Percentiles rank a stretch among this genome's conserved stretches.
Conservation (phyloP, 139 green algal genomes). For the Chlorella sp. region DNA sequence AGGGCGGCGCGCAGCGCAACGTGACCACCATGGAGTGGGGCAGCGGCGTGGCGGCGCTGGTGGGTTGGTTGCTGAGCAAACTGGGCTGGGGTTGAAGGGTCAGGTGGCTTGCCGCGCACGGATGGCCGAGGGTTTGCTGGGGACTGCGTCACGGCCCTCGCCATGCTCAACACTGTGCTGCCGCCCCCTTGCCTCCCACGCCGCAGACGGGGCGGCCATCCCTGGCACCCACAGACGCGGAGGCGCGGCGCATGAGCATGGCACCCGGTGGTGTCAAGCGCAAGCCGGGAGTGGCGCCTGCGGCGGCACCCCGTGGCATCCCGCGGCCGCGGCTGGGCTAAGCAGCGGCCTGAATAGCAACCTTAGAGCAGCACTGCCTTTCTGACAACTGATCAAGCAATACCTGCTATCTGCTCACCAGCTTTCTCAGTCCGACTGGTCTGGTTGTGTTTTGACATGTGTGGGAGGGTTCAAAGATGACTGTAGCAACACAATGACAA, state of each 20-base stretch:
- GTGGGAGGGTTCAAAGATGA: too few relatives aligned
- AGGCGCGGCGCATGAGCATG: constrained; percentile 31
- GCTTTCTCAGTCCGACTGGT: too few relatives aligned
- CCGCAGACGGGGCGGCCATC: constrained; percentile 27
- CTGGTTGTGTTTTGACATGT: too few relatives aligned
- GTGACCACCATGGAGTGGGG: constrained; percentile 11
- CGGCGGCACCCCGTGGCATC: background rate
- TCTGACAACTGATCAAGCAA: too few relatives aligned
- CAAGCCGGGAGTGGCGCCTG: constrained; percentile 8
- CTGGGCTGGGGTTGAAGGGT: background rate
- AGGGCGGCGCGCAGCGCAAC: constrained; percentile 66
- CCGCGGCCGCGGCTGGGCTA: constrained; percentile 19
- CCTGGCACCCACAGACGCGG: constrained; percentile 16
- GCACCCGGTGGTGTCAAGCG: constrained; percentile 15
- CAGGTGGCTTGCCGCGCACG: background rate
- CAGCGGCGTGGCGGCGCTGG: background rate
- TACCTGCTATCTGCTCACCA: too few relatives aligned
- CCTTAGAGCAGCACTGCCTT: too few relatives aligned
- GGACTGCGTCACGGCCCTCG: background rate
- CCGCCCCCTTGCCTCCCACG: background rate
- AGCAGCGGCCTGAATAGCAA: background rate
- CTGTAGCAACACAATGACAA: too few relatives aligned
- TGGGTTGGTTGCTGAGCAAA: background rate
- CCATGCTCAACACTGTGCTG: background rate
- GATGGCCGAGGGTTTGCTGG: background rate